Evolutionary conservation across 1,284 basidiomycete species (phyloP).

Genomic region (Dichomitus squalens): DNA sequence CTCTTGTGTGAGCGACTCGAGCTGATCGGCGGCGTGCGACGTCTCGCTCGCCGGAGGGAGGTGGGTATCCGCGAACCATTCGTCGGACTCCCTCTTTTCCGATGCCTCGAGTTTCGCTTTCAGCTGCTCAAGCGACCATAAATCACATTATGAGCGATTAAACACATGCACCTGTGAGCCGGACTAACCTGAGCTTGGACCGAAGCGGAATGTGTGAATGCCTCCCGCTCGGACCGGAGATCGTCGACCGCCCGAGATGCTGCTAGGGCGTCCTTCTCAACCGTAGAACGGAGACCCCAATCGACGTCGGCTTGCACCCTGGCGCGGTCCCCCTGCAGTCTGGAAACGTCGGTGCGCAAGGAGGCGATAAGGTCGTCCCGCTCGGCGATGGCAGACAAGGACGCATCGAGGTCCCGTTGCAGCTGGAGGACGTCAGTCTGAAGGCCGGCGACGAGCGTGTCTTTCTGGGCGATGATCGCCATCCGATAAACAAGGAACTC

Average conservation of each 20-base stretch:
- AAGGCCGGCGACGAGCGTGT: background rate
- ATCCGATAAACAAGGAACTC: background rate
- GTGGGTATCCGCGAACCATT: background rate
- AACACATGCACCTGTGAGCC: background rate
- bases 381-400: too few species aligned
- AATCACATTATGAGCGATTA: background rate
- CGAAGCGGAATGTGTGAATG: background rate
- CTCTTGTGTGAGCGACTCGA: background rate
- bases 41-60: background rate
- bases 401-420: background rate
- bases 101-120: background rate
- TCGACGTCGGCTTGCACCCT: too few species aligned
- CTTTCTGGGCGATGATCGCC: background rate
- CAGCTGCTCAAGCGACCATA: background rate
- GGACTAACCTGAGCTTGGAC: background rate
- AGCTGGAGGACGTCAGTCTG: background rate
- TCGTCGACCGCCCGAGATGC: background rate
- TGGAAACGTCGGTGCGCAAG: too few species aligned
- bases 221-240: background rate
- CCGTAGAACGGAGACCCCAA: background rate
- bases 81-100: background rate
- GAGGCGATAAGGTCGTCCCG: too few species aligned
- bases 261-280: background rate
- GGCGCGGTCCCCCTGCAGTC: too few species aligned
- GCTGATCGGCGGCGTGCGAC: background rate